phyloP scores from a whole-genome alignment of 1,139 yeast genomes.

The Kodamaea derodonti region DNA sequence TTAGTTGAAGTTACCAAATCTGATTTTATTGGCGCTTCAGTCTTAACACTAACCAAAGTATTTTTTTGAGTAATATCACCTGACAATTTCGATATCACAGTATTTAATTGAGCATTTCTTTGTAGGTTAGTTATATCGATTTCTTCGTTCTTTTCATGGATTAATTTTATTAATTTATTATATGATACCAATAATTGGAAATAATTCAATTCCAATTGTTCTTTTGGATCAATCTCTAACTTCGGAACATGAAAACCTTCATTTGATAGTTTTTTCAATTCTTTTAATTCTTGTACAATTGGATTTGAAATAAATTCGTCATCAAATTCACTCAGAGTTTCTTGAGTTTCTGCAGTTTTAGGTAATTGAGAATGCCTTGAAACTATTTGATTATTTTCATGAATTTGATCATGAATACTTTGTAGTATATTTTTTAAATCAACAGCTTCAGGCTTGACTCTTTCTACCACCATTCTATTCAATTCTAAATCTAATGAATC shows the following conservation, averaged over 20 bases:
- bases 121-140: conserved; percentile 9
- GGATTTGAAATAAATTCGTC: background rate
- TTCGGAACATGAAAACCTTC: conserved; percentile 5
- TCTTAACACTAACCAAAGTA: background rate
- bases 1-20: background rate
- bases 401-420: conserved; percentile 6
- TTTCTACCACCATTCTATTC: conserved; percentile 8
- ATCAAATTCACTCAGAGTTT: background rate
- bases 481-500: conserved; percentile 9
- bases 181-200: conserved; percentile 11
- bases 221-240: conserved; percentile 6
- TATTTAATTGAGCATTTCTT: conserved; percentile 6
- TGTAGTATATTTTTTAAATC: conserved; percentile 5
- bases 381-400: conserved; percentile 2
- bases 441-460: conserved; percentile 6
- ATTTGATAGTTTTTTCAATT: conserved; percentile 3
- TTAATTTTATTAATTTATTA: conserved; percentile 7
- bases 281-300: conserved; percentile 5
- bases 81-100: conserved; percentile 7
- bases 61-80: too few relatives aligned
- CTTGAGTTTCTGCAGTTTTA: background rate
- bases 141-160: conserved; percentile 11
- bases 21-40: background rate
- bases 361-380: background rate
- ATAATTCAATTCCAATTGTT: conserved; percentile 9